Evolutionary conservation across 2,329 filamentous ascomycete species (phyloP).

Genomic region (Akanthomyces lecanii): DNA sequence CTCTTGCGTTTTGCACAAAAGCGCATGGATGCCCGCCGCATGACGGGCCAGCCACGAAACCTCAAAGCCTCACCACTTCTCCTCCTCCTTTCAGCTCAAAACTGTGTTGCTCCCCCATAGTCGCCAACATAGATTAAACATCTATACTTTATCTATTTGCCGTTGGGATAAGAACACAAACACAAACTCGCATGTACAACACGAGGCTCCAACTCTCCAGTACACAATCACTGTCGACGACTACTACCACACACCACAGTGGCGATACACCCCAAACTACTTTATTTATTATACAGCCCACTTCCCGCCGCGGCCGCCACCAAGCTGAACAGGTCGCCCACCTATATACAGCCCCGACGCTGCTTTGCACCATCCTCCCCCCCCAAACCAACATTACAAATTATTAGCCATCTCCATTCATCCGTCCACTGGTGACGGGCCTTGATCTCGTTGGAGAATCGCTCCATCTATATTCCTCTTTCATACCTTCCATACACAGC

Average conservation of each 20-base stretch:
- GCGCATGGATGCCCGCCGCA: slow-evolving; percentile 13
- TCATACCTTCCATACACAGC: background rate
- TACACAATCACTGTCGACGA: background rate
- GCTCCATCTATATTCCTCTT: background rate
- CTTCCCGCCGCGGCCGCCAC: slow-evolving; percentile 11
- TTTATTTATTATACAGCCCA: slow-evolving; percentile 7
- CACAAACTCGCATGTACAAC: background rate
- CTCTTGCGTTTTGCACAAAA: slow-evolving; percentile 13
- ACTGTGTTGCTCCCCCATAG: background rate
- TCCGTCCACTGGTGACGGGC: background rate
- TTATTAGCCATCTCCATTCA: background rate
- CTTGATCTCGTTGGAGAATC: background rate
- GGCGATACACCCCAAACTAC: slow-evolving; percentile 10
- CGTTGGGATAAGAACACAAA: background rate
- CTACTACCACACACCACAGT: background rate
- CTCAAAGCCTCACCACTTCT: slow-evolving; percentile 1
- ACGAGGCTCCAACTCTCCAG: background rate
- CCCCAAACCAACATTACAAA: background rate
- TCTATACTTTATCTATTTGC: slow-evolving; percentile 1
- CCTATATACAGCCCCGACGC: background rate
- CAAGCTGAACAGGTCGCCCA: slow-evolving; percentile 1
- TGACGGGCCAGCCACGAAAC: slow-evolving; percentile 14
- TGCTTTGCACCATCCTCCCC: background rate
- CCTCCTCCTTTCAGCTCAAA: slow-evolving; percentile 2
- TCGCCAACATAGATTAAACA: background rate